Evolutionary conservation across 1,139 yeast genomes (phyloP).

Genomic region (Lodderomyces pseudojiufengensis): DNA sequence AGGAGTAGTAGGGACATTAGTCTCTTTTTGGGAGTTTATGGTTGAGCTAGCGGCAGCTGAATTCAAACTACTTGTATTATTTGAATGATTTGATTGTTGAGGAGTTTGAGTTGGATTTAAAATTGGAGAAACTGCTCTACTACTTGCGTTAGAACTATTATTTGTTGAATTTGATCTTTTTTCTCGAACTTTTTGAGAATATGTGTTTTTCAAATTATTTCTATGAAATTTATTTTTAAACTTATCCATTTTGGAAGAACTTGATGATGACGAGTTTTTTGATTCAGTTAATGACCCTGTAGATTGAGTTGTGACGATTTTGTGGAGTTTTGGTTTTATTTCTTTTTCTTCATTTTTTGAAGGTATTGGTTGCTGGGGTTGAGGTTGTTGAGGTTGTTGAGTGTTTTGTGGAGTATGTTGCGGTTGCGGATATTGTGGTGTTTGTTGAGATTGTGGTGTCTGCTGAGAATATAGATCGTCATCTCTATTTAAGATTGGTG

Average conservation of each 20-base stretch:
- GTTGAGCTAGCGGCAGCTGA: neutral
- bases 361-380: slow-evolving; percentile 3
- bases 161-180: slow-evolving; percentile 28
- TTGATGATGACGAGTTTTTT: slow-evolving; percentile 9
- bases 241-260: slow-evolving; percentile 21
- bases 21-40: neutral
- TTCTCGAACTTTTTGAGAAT: slow-evolving; percentile 33
- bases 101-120: slow-evolving; percentile 13
- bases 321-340: slow-evolving; percentile 9
- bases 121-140: slow-evolving; percentile 22
- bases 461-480: slow-evolving; percentile 1
- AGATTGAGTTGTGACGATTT: slow-evolving; percentile 10
- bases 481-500: slow-evolving; percentile 2
- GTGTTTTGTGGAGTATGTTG: no score
- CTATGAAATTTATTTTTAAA: slow-evolving; percentile 10
- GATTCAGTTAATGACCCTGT: slow-evolving; percentile 8
- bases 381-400: slow-evolving; percentile 3
- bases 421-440: neutral
- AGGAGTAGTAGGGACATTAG: neutral
- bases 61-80: neutral
- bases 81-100: neutral
- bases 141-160: slow-evolving; percentile 10
- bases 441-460: neutral
- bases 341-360: slow-evolving; percentile 1
- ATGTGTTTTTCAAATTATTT: slow-evolving; percentile 21